phyloP scores from a whole-genome alignment of 2,329 filamentous ascomycete genomes.

The Lizonia empirigonia region DNA sequence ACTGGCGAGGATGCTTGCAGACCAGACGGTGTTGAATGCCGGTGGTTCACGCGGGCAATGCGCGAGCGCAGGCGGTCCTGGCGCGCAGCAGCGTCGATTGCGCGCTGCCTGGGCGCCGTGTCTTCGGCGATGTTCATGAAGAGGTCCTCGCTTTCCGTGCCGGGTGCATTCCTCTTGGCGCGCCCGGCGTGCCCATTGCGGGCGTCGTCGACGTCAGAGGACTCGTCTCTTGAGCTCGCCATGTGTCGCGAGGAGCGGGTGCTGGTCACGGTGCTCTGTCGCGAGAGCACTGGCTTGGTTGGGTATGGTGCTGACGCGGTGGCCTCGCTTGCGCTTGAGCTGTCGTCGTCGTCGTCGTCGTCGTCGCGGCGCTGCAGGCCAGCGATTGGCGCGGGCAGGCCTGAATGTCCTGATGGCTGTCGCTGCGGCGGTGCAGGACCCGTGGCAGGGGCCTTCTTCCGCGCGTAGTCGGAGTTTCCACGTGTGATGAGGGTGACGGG shows the following conservation, averaged over 20 bases:
- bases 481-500: constrained; percentile 59
- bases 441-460: constrained; percentile 32
- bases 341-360: constrained; percentile 29
- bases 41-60: constrained; percentile 43
- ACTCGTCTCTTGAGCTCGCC: constrained; percentile 38
- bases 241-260: constrained; percentile 31
- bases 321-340: constrained; percentile 19
- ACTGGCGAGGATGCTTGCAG: constrained; percentile 35
- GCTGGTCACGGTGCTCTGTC: constrained; percentile 29
- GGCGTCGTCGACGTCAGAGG: constrained; percentile 40
- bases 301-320: constrained; percentile 23
- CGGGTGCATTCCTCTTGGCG: constrained; percentile 17
- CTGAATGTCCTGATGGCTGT: constrained; percentile 12
- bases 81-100: constrained; percentile 34
- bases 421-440: constrained; percentile 5
- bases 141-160: constrained; percentile 44
- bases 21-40: constrained; percentile 44
- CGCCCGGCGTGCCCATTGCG: constrained; percentile 25
- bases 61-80: constrained; percentile 42
- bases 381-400: constrained; percentile 12
- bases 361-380: constrained; percentile 26
- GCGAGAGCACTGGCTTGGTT: constrained; percentile 22
- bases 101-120: constrained; percentile 34
- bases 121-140: constrained; percentile 52
- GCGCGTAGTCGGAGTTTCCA: constrained; percentile 41